These are phyloP conservation scores for Priceomyces carsonii DNA, from an alignment of 805 yeast species.

Conservation along the genomic window DNA sequence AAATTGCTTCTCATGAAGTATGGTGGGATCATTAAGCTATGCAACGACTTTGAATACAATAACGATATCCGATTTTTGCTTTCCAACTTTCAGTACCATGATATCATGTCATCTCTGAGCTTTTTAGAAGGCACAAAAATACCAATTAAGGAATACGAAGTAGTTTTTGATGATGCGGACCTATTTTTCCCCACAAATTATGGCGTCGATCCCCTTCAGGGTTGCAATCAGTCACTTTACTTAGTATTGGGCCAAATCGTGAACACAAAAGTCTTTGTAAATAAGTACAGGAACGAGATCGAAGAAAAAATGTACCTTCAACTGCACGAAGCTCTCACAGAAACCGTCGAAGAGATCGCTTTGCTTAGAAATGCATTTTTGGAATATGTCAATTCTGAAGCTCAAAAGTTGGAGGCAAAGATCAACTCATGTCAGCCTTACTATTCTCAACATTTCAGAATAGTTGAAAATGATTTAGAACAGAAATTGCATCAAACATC, in stretches of 20 bases:
- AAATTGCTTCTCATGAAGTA: conserved; percentile 9
- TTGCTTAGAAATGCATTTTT: background rate
- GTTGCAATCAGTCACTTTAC: conserved; percentile 19
- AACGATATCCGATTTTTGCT: conserved; percentile 21
- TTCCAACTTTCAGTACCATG: conserved; percentile 21
- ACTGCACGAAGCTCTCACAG: background rate
- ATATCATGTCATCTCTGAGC: conserved; percentile 17
- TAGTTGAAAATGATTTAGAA: background rate
- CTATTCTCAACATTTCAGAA: background rate
- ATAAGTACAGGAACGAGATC: conserved; percentile 1
- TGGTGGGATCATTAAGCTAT: conserved; percentile 18
- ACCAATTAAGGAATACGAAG: conserved; percentile 12
- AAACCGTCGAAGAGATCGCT: background rate
- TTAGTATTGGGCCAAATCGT: conserved; percentile 17
- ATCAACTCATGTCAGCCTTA: conserved; percentile 1
- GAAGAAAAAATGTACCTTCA: background rate
- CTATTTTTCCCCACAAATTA: conserved; percentile 12
- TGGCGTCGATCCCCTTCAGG: conserved; percentile 27
- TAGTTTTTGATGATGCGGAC: conserved; percentile 14
- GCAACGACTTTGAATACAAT: conserved; percentile 14
- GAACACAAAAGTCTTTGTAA: conserved; percentile 1
- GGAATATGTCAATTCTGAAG: background rate
- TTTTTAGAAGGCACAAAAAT: conserved; percentile 17
- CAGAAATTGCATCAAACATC: conserved; percentile 10
- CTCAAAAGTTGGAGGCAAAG: background rate